Conservation (phyloP, 2,329 filamentous ascomycete genomes). For the Orbilia blumenaviensis region DNA sequence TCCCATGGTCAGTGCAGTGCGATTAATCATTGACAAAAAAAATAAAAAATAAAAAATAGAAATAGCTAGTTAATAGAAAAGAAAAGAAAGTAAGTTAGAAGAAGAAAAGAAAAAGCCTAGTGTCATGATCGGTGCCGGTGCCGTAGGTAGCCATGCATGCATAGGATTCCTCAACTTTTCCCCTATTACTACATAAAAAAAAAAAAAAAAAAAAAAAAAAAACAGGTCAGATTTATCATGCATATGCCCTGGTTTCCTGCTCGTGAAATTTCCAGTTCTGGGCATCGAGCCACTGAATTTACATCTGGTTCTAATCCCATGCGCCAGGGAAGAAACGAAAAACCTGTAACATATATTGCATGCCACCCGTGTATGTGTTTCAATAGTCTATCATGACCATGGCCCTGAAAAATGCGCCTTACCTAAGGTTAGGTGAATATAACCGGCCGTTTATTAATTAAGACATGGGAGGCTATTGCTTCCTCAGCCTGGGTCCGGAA, state of each 20-base stretch:
- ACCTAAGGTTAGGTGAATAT: conserved; percentile 1
- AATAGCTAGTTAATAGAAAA: too few species aligned
- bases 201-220: too few species aligned
- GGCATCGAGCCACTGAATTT: neutral
- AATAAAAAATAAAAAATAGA: too few species aligned
- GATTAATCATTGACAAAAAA: too few species aligned
- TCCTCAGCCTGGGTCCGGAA: conserved; percentile 1
- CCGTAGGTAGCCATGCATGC: conserved; percentile 36
- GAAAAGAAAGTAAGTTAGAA: too few species aligned
- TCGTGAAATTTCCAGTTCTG: too few species aligned
- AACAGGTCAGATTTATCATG: too few species aligned
- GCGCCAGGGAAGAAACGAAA: neutral
- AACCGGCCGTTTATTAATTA: conserved; percentile 25
- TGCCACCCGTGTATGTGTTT: conserved; percentile 19
- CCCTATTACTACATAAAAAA: too few species aligned
- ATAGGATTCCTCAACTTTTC: neutral
- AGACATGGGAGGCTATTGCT: neutral
- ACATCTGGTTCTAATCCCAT: neutral
- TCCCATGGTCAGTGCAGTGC: conserved; percentile 8
- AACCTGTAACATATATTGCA: conserved; percentile 8
- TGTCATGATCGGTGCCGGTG: neutral
- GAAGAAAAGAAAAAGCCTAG: too few species aligned
- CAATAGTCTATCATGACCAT: conserved; percentile 5
- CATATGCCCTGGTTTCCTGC: too few species aligned
- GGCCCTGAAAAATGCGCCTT: neutral